phyloP scores from a whole-genome alignment of 1,284 basidiomycete genomes.

The Tilletia caries region DNA sequence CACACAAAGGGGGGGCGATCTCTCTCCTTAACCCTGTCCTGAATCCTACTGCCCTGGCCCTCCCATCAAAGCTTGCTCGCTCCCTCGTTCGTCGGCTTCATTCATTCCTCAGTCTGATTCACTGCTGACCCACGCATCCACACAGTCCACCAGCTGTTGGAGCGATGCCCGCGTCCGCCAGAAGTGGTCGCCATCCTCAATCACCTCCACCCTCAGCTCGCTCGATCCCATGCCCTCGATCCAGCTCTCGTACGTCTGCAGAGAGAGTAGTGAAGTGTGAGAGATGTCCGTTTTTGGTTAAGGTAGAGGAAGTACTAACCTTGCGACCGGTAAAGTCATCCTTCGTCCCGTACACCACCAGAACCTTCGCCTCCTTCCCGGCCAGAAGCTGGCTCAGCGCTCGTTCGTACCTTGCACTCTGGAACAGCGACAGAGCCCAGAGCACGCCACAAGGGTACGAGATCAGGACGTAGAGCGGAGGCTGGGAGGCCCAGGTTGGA shows the following conservation, averaged over 20 bases:
- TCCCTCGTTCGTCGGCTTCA: too few species aligned
- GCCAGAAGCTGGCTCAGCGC: conserved; percentile 23
- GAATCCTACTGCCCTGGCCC: too few species aligned
- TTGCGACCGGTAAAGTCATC: conserved; percentile 29
- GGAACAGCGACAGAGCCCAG: conserved; percentile 34
- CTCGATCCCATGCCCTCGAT: not conserved
- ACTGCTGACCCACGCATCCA: not conserved
- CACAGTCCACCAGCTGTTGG: not conserved
- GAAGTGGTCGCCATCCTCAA: conserved; percentile 27
- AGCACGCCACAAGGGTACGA: conserved; percentile 33
- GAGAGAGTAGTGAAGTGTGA: not conserved
- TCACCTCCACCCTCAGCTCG: not conserved
- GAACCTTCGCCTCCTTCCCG: not conserved
- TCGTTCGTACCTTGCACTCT: conserved; percentile 17
- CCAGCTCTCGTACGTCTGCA: not conserved
- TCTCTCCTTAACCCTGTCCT: too few species aligned
- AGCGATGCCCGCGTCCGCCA: conserved; percentile 15
- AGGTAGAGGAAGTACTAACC: conserved; percentile 10
- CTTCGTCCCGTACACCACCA: conserved; percentile 27
- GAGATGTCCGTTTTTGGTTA: too few species aligned
- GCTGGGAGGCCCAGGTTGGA: too few species aligned
- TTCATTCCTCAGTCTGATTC: too few species aligned
- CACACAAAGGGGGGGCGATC: too few species aligned
- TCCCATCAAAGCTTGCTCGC: too few species aligned
- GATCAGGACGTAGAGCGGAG: conserved; percentile 26